Evolutionary conservation across 805 yeast genomes (phyloP), one percentile per base, ranked within the genome.

Genomic region (Yamadazyma ubonensis): DNA sequence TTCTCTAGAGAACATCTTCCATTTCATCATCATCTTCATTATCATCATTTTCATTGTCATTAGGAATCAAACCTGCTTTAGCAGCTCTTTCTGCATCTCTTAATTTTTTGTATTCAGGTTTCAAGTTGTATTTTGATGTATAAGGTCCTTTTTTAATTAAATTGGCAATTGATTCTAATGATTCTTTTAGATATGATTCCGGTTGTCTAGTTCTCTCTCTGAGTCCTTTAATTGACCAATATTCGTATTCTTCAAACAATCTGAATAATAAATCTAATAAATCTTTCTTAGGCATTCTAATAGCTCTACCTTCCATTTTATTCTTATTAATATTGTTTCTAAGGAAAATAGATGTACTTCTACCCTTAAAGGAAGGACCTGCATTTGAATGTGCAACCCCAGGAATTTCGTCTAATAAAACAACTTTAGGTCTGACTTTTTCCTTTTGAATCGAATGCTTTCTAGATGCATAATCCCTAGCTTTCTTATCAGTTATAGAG

Each of bases 121-220:
- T 86, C 55, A 93, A 70, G 43, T 89, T 83, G 64, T 90, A 93
- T 64, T 86, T 90, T 58, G 89, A 75, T 1, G 97, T 95, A 59
- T 91, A 91, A 1, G 99, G 96, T 11, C 99, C 99, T 58, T 88
- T 88, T 59, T 91, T 89, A 53, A 86, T 90, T 56, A 93, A 73
- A 22, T 78, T 75, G 1, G 98, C 98, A 55, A 93, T 87, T 34
- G 84, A 79, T 45, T 91, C 99, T 35, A 93, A 69, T 42, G 93
- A 86, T 58, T 90, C 96, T 57, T 90, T 88, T 48, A 93, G 70
- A 59, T 86, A 95, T 15, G 83, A 83, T 59, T 93, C 99, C 1
- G 99, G 99, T 70, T 93, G 99, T 54, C 83, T 82, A 2, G 97
- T 89, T 51, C 96, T 78, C 59, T 93, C 99, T 55, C 88, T 84